phyloP scores from a whole-genome alignment of 805 yeast species.

The Candida verbasci region DNA sequence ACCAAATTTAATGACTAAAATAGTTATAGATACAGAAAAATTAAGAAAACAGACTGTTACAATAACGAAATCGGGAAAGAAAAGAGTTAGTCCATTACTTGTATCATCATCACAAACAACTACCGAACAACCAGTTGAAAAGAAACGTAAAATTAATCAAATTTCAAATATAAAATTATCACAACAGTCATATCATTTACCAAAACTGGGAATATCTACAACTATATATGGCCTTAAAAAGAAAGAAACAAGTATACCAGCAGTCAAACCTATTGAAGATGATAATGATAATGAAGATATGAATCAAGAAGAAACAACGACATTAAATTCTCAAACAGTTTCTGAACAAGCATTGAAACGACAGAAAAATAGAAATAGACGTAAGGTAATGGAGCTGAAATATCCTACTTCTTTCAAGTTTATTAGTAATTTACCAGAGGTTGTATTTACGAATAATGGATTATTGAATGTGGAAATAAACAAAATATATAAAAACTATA shows the following conservation, averaged over 20 bases:
- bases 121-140: slow-evolving; percentile 2
- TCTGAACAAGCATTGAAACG: slow-evolving; percentile 30
- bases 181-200: slow-evolving; percentile 46
- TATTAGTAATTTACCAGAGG: slow-evolving; percentile 32
- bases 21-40: slow-evolving; percentile 5
- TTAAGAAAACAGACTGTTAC: slow-evolving; percentile 42
- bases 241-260: too few species aligned
- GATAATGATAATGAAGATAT: slow-evolving; percentile 51
- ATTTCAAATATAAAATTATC: slow-evolving; percentile 32
- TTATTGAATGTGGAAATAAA: slow-evolving; percentile 28
- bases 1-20: not conserved
- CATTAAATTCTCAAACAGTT: slow-evolving; percentile 11
- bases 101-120: slow-evolving; percentile 40
- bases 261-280: slow-evolving; percentile 13
- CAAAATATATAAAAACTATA: slow-evolving; percentile 17
- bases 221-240: slow-evolving; percentile 53
- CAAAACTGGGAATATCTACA: slow-evolving; percentile 61
- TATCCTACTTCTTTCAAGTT: slow-evolving; percentile 35
- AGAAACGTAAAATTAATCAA: slow-evolving; percentile 2
- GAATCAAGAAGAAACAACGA: slow-evolving; percentile 19
- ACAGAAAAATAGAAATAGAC: slow-evolving; percentile 27
- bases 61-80: slow-evolving; percentile 71
- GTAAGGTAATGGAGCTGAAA: slow-evolving; percentile 24
- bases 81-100: slow-evolving; percentile 68
- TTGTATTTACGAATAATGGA: slow-evolving; percentile 28